Conservation (phyloP, 768 basidiomycete genomes). For the Mycena vitilis region DNA sequence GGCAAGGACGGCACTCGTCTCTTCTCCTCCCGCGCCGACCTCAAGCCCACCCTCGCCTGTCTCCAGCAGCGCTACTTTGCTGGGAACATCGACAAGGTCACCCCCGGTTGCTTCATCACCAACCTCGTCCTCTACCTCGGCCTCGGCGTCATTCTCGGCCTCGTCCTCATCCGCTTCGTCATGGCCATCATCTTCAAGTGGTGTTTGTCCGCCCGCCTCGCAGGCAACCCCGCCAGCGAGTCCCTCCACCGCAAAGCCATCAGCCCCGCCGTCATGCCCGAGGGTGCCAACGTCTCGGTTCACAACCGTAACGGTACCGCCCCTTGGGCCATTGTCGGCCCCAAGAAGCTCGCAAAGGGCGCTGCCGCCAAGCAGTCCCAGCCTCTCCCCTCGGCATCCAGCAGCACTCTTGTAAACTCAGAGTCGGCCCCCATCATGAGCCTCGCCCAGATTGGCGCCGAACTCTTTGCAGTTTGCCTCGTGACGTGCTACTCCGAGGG, state of each 20-base stretch:
- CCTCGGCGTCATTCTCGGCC: slow-evolving; percentile 89
- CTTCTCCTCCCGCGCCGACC: slow-evolving; percentile 78
- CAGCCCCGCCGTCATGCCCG: slow-evolving; percentile 95
- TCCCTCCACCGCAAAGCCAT: slow-evolving; percentile 87
- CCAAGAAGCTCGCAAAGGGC: slow-evolving; percentile 63
- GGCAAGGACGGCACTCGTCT: slow-evolving; percentile 93
- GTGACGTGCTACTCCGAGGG: slow-evolving; percentile 99
- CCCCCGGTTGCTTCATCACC: slow-evolving; percentile 95
- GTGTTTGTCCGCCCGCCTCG: slow-evolving; percentile 89
- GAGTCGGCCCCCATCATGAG: slow-evolving; percentile 78
- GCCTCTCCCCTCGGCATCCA: slow-evolving; percentile 63
- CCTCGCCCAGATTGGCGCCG: slow-evolving; percentile 91
- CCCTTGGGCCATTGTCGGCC: slow-evolving; percentile 81
- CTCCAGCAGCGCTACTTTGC: slow-evolving; percentile 88
- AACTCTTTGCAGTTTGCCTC: slow-evolving; percentile 94
- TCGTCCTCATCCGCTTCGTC: slow-evolving; percentile 90
- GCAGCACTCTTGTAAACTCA: slow-evolving; percentile 65
- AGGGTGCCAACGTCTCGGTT: slow-evolving; percentile 94
- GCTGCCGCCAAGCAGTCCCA: slow-evolving; percentile 54
- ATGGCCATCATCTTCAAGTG: slow-evolving; percentile 99
- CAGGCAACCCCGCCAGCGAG: slow-evolving; percentile 77
- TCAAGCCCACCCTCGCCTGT: slow-evolving; percentile 80
- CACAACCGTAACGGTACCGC: slow-evolving; percentile 93
- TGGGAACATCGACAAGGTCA: slow-evolving; percentile 96
- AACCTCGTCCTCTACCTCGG: slow-evolving; percentile 90